Base-by-base conservation (phyloP, 495 filamentous ascomycete genomes). In the Hypoxylon intermedium region DNA sequence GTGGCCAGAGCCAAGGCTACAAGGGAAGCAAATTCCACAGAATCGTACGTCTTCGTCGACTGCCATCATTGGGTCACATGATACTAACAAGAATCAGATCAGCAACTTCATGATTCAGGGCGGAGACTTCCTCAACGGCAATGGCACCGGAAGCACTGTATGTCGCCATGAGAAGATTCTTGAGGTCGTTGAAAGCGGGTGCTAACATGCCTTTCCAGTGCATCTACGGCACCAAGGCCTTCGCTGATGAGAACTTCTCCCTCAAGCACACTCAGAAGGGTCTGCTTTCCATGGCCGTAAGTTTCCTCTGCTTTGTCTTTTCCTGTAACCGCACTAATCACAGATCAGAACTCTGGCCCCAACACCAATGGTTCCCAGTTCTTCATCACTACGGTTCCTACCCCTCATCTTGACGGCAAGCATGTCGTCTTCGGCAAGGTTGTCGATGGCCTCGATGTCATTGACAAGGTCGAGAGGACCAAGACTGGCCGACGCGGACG, bases 311-410 rank as follows among this genome's bases (percentile, higher is more conserved):
- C 3, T 50, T 33, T 13, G n/a, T 21, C n/a, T 36, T 23, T 18
- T 19, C 24, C 34, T 36, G 6, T 40, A 13, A 5, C 26, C 12
- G n/a, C 40, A 37, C 47, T 60, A 44, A 60, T n/a, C 18, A 12
- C 28, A 41, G 16, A 37, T 1, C 53, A 93, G 89, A 98, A 98
- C 68, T 89, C 90, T 13, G 95, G 95, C 6, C 89, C 90, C 13
- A 89, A 98, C 71, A 93, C 90, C 51, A 98, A 98, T 71, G 95
- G 95, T 11, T 93, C 86, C 51, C 95, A 98, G 72, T 98, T 98
- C 76, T 98, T 98, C 79, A 93, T 98, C 75, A 97, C 91, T 2
- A 92, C 89, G 0, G 88, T 87, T 9, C 78, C 89, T 3, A 90
- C 92, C 0, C 90, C 91, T 1, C 96, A 93, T 70, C 77, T 98